Percentiles rank a stretch among this genome's conserved stretches.
Conservation (phyloP, 345 rosid genomes). For the Moricandia moricandioides region DNA sequence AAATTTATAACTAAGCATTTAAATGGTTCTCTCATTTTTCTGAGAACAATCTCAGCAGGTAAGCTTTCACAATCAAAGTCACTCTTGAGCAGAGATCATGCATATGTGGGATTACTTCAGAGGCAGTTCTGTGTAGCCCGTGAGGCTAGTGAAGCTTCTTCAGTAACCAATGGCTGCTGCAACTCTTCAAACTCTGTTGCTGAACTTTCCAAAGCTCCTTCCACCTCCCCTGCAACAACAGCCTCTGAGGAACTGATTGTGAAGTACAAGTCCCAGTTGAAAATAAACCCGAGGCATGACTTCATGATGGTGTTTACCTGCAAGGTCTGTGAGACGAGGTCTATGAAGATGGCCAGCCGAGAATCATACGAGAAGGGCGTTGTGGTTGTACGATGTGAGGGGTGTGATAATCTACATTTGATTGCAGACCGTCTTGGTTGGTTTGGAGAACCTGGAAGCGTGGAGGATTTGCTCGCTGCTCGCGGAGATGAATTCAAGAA, state of each 20-base stretch:
- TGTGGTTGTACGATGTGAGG: conserved; percentile 66
- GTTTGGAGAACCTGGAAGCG: conserved; percentile 85
- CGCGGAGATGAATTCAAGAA: conserved; percentile 79
- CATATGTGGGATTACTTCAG: conserved; percentile 41
- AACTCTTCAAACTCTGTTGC: conserved; percentile 22
- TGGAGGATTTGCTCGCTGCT: conserved; percentile 79
- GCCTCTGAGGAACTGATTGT: conserved; percentile 32
- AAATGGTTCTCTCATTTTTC: background rate
- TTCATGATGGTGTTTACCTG: conserved; percentile 84
- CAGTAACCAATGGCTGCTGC: conserved; percentile 19
- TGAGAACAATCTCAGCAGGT: conserved; percentile 27
- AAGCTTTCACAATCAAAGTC: conserved; percentile 38
- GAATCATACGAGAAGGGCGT: conserved; percentile 85
- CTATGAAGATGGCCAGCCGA: conserved; percentile 63
- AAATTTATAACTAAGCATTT: no score
- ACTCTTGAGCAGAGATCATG: conserved; percentile 36
- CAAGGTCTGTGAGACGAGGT: conserved; percentile 87
- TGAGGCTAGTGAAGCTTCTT: conserved; percentile 25
- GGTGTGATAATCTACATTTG: conserved; percentile 84
- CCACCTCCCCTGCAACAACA: background rate
- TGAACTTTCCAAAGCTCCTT: conserved; percentile 24
- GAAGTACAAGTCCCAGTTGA: conserved; percentile 54
- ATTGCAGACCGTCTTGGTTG: conserved; percentile 81
- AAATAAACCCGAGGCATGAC: conserved; percentile 73
- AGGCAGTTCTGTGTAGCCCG: conserved; percentile 33